Evolutionary conservation across 768 basidiomycete genomes (phyloP), one percentile per base, ranked within the genome.

Genomic region (Rhodotorula sphaerocarpa): DNA sequence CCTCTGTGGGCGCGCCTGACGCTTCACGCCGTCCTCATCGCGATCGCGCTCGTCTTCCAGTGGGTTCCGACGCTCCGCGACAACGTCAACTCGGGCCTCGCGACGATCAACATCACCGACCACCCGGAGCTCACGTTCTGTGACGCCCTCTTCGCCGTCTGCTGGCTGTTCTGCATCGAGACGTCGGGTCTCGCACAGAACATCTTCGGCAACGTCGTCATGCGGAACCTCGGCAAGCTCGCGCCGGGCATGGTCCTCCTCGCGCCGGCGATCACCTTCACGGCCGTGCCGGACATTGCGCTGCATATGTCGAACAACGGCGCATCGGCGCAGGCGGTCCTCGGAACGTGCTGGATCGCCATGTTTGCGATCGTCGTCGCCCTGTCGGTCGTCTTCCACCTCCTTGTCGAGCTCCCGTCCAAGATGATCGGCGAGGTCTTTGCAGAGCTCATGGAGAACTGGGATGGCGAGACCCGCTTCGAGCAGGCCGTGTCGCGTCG

Each of bases 161-260:
- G 66, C 67, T 67, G 72, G 58, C 57, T 73, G 23, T 57, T 70
- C 61, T 63, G 58, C 54, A 65, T 74, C 58, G 73, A 74, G 66
- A 72, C 70, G 18, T 67, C 67, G 28, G 63, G 66, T 30, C 14
- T 70, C 58, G 62, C 65, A 20, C 73, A 74, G 53, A 61, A 54
- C 51, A 47, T 73, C 34, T 61, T 74, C 52, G 73, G 73, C 54
- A 74, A 74, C 66, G 56, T 73, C 64, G 70, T 74, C 61, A 68
- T 73, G 66, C 64, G 73, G 31, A 63, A 56, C 31, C 67, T 74
- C 57, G 72, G 72, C 59, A 71, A 71, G 47, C 61, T 74, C 57
- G 51, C 72, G 21, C 63, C 73, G 7, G 72, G 71, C 51, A 65
- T 74, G 52, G 69, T 66, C 67, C 65, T 73, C 62, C 70, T 74